phyloP scores from a whole-genome alignment of 148 eudicot genomes.

The Rhododendron simsii region DNA sequence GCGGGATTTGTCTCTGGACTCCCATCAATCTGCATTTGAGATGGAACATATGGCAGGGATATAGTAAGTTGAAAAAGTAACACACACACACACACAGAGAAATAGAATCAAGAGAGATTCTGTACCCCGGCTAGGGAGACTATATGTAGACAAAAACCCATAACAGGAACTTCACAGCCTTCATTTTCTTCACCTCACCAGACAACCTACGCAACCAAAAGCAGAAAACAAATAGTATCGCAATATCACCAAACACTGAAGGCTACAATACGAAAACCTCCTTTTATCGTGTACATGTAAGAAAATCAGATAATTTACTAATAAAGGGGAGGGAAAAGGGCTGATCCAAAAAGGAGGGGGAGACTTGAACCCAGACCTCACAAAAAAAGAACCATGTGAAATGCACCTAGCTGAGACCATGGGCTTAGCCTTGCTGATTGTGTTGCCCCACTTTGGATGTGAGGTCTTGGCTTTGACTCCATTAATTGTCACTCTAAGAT shows the following conservation, averaged over 20 bases:
- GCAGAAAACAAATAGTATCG: not conserved
- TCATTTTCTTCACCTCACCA: constrained; percentile 24
- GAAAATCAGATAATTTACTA: not conserved
- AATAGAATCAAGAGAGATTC: not conserved
- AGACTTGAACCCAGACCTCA: too few relatives aligned
- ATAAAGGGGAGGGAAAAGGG: too few relatives aligned
- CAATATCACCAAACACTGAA: not conserved
- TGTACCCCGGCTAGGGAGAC: constrained; percentile 45
- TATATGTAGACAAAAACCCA: constrained; percentile 30
- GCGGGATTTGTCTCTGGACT: constrained; percentile 86
- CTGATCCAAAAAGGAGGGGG: too few relatives aligned
- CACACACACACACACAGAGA: not conserved
- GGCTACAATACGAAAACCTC: not conserved
- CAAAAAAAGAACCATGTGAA: too few relatives aligned
- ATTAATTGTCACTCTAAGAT: too few relatives aligned
- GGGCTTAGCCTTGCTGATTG: too few relatives aligned
- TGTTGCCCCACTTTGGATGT: too few relatives aligned
- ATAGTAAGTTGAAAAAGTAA: not conserved
- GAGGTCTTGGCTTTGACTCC: too few relatives aligned
- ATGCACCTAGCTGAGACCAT: too few relatives aligned
- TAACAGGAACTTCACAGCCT: constrained; percentile 29
- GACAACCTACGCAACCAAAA: constrained; percentile 12
- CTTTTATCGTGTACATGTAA: not conserved
- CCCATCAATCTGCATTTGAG: constrained; percentile 39
- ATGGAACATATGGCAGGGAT: not conserved